A percentile compares a stretch with the other conserved stretches of the same genome.
phyloP scores from a whole-genome alignment of 345 rosid species.

The Trapa incisa region DNA sequence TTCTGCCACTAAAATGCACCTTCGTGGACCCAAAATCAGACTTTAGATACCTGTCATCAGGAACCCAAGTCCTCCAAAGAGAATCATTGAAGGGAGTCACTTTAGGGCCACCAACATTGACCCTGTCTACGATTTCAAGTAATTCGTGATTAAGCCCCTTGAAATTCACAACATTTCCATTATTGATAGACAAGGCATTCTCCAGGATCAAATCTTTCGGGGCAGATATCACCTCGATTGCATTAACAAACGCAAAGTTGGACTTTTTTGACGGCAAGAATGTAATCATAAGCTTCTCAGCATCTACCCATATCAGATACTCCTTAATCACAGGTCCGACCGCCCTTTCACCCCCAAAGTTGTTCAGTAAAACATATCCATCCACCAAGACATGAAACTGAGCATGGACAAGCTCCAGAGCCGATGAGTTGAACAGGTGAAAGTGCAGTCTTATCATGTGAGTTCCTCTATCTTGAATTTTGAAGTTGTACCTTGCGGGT shows the following conservation, averaged over 20 bases:
- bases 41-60: conserved; percentile 58
- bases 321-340: conserved; percentile 41
- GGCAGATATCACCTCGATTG: conserved; percentile 81
- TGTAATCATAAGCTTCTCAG: conserved; percentile 34
- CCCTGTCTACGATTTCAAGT: conserved; percentile 42
- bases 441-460: conserved; percentile 78
- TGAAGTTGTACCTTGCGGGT: conserved; percentile 53
- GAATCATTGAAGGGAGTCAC: conserved; percentile 85
- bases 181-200: conserved; percentile 27
- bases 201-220: conserved; percentile 71
- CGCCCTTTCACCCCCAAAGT: conserved; percentile 33
- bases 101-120: conserved; percentile 76
- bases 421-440: conserved; percentile 32
- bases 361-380: conserved; percentile 52
- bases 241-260: conserved; percentile 60
- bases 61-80: conserved; percentile 82
- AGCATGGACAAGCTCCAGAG: conserved; percentile 24
- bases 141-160: conserved; percentile 45
- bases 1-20: conserved; percentile 43
- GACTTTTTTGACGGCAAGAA: conserved; percentile 40
- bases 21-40: conserved; percentile 24
- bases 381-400: conserved; percentile 68
- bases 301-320: conserved; percentile 41
- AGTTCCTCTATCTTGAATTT: conserved; percentile 46
- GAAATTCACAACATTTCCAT: conserved; percentile 28